These are phyloP conservation scores for Afroboletus lepidellus DNA, from an alignment of 1,284 basidiomycete species.

Conservation along the genomic window DNA sequence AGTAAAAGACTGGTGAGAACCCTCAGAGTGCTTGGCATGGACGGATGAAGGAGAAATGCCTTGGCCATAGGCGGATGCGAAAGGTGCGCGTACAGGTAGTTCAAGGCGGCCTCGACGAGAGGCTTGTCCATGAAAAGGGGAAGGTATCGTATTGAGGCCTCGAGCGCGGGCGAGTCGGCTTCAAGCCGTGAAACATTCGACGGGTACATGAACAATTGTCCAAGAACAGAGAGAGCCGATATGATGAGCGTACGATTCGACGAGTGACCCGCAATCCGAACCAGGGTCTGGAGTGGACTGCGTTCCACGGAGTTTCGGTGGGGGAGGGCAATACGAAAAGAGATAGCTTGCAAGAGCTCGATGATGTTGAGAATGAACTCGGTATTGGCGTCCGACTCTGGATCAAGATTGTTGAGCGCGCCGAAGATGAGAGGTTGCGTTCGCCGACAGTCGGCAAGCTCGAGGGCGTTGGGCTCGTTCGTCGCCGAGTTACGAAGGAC, in stretches of 20 bases:
- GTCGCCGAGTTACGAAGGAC: constrained; percentile 75
- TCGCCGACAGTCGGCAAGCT: constrained; percentile 56
- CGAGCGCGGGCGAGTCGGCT: constrained; percentile 54
- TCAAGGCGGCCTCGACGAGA: constrained; percentile 66
- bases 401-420: constrained; percentile 54
- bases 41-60: constrained; percentile 65
- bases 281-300: constrained; percentile 51
- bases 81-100: constrained; percentile 75
- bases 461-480: constrained; percentile 60
- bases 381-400: constrained; percentile 55
- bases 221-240: constrained; percentile 56
- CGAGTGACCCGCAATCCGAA: constrained; percentile 53
- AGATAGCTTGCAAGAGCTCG: constrained; percentile 61
- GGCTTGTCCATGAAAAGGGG: constrained; percentile 71
- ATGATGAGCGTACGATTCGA: constrained; percentile 74
- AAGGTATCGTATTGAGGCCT: constrained; percentile 64
- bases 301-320: constrained; percentile 30
- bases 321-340: constrained; percentile 42
- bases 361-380: constrained; percentile 69
- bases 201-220: constrained; percentile 59
- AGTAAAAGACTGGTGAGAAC: constrained; percentile 66
- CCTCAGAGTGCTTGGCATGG: constrained; percentile 65
- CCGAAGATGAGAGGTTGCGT: constrained; percentile 61
- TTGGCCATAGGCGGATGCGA: constrained; percentile 75
- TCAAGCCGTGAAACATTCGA: constrained; percentile 54